phyloP scores from a whole-genome alignment of 345 rosid species.

The Eucalyptus pauciflora region DNA sequence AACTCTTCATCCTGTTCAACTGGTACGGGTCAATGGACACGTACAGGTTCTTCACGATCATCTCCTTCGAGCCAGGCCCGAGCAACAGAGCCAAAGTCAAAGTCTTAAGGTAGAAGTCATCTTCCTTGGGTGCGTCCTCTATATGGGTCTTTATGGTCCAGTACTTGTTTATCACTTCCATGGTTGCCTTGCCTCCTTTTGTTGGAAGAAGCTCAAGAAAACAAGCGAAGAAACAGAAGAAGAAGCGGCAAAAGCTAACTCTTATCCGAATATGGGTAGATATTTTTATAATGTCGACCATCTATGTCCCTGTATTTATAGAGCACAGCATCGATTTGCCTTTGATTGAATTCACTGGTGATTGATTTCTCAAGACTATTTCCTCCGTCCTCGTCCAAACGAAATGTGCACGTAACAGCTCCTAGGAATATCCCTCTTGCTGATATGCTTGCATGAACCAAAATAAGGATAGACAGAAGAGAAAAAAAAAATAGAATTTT shows the following conservation, averaged over 20 bases:
- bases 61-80: conserved; percentile 6
- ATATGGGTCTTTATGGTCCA: conserved; percentile 14
- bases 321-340: neutral
- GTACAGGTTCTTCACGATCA: conserved; percentile 34
- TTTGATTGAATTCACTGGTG: neutral
- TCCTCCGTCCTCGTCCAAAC: neutral
- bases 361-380: neutral
- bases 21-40: conserved; percentile 55
- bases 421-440: neutral
- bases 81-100: conserved; percentile 2
- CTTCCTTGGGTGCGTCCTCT: conserved; percentile 21
- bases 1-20: conserved; percentile 38
- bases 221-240: neutral
- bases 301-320: neutral
- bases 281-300: neutral
- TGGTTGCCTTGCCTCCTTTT: neutral
- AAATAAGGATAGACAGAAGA: neutral
- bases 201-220: neutral
- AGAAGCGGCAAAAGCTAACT: neutral
- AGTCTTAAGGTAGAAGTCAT: conserved; percentile 24
- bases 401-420: neutral
- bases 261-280: neutral
- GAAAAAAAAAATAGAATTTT: neutral
- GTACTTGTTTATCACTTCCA: conserved; percentile 26
- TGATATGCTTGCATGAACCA: neutral